Base-by-base conservation (phyloP, 2,329 filamentous ascomycete species). In the Reticulascus tulasneorum region DNA sequence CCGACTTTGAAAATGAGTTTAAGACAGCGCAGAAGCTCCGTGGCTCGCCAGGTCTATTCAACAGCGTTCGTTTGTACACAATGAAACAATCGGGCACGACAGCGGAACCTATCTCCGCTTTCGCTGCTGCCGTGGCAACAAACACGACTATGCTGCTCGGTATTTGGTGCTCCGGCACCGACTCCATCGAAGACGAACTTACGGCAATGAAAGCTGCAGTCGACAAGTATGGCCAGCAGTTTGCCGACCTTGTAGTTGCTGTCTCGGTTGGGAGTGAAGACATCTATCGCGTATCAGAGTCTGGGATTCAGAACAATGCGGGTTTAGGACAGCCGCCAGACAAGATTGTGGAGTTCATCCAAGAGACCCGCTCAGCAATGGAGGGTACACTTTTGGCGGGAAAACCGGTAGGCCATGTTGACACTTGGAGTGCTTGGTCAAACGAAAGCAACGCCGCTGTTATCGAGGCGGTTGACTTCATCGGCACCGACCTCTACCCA, bases 81-180 rank as follows among this genome's bases (percentile, higher is more conserved):
- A 43, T 39, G 6, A 39, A 42, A 5, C 42, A 45, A 23, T 42
- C 38, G 17, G 39, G 39, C 22, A 45, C 39, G 10, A 28, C 28
- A 7, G 36, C 35, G 16, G 38, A 87, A 56, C 83, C 84, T 16
- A 58, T 89, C 52, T 69, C 82, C 57, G 85, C 86, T 22, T 70
- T 86, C 60, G 82, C 82, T 58, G 75, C 75, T 7, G 73, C 75
- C 18, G 57, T 73, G 28, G 55, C 58, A 23, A 69, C 68, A 9
- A 64, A 69, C 13, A 69, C 67, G 1, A 60, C 64, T 38, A 59
- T 78, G 21, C 64, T 77, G 19, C 66, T 74, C 7, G 74, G 75
- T 26, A 56, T 78, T 28, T 79, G 75, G 75, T 54, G 62, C 22
- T 39, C 34, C 17, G 39, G 38, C 20, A 33, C 59, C 30, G 42